These are phyloP conservation scores for Bacidia gigantensis DNA, from an alignment of 495 filamentous ascomycete species.

Conservation along the genomic window DNA sequence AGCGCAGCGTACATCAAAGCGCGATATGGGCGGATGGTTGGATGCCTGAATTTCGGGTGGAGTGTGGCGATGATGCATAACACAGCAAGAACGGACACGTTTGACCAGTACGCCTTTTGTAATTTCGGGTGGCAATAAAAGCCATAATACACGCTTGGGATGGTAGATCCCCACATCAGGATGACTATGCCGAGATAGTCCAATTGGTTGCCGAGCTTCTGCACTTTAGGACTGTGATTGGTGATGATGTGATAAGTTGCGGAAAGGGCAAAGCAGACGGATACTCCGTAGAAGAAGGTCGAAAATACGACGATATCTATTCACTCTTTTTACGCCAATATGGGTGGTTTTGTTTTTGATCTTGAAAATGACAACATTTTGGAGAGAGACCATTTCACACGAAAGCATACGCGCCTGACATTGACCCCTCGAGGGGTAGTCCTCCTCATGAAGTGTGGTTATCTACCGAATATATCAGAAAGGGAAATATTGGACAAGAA, in stretches of 20 bases:
- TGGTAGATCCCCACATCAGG: slow-evolving; percentile 39
- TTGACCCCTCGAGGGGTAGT: slow-evolving; percentile 12
- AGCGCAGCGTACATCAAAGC: slow-evolving; percentile 29
- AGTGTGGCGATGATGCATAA: slow-evolving; percentile 14
- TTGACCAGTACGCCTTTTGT: slow-evolving; percentile 26
- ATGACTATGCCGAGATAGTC: slow-evolving; percentile 39
- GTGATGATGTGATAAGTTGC: slow-evolving; percentile 36
- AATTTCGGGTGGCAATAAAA: slow-evolving; percentile 29
- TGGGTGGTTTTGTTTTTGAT: slow-evolving; percentile 13
- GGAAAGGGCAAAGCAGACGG: slow-evolving; percentile 29
- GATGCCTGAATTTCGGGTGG: slow-evolving; percentile 12
- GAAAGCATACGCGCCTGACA: slow-evolving; percentile 3
- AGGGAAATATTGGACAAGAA: slow-evolving; percentile 19
- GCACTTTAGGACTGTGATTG: slow-evolving; percentile 31
- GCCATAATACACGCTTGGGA: slow-evolving; percentile 39
- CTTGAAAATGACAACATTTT: background rate
- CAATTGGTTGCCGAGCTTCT: slow-evolving; percentile 29
- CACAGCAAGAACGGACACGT: slow-evolving; percentile 18
- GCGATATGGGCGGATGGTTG: slow-evolving; percentile 19
- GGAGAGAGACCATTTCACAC: background rate
- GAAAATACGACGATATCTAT: slow-evolving; percentile 29
- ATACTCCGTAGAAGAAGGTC: slow-evolving; percentile 27
- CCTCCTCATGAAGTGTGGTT: slow-evolving; percentile 11
- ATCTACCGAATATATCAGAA: slow-evolving; percentile 8
- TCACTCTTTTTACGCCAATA: slow-evolving; percentile 10